Evolutionary conservation across 768 basidiomycete species (phyloP).

Genomic region (Suillus brevipes): DNA sequence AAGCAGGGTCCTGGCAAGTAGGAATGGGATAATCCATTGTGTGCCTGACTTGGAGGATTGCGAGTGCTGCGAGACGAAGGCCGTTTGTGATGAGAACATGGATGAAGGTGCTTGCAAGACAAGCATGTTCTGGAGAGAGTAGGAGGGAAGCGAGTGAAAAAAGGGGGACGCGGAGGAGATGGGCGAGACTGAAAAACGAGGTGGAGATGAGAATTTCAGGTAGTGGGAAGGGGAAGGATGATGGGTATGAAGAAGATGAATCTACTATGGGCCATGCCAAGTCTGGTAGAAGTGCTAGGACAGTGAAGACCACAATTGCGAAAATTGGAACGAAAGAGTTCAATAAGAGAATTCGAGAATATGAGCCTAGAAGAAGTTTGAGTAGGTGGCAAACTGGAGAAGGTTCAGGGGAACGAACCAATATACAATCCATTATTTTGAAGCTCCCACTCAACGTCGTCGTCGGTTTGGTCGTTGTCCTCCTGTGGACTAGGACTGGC

Average conservation of each 20-base stretch:
- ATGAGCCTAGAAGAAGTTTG: constrained; percentile 51
- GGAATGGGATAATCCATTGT: constrained; percentile 42
- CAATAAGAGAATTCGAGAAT: constrained; percentile 50
- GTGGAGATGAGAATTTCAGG: constrained; percentile 64
- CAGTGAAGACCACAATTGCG: constrained; percentile 46
- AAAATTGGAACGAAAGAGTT: constrained; percentile 63
- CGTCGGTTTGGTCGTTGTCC: constrained; percentile 40
- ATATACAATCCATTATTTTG: constrained; percentile 50
- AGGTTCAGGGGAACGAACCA: constrained; percentile 35
- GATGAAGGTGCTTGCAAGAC: constrained; percentile 40
- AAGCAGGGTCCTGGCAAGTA: constrained; percentile 57
- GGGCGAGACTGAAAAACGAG: constrained; percentile 47
- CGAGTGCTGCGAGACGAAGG: constrained; percentile 55
- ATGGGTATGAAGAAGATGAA: constrained; percentile 41
- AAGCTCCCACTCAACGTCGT: constrained; percentile 46
- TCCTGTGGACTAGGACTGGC: constrained; percentile 41
- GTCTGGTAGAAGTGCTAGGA: constrained; percentile 51
- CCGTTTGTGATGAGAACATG: constrained; percentile 53
- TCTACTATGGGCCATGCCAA: constrained; percentile 46
- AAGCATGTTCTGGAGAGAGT: constrained; percentile 28
- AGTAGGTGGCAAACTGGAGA: not conserved
- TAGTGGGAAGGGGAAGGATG: constrained; percentile 59
- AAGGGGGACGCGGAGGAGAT: constrained; percentile 34
- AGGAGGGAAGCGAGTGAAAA: constrained; percentile 36
- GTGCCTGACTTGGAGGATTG: constrained; percentile 52